Base-by-base conservation (phyloP, 208 protist genomes). In the Leishmania braziliensis region DNA sequence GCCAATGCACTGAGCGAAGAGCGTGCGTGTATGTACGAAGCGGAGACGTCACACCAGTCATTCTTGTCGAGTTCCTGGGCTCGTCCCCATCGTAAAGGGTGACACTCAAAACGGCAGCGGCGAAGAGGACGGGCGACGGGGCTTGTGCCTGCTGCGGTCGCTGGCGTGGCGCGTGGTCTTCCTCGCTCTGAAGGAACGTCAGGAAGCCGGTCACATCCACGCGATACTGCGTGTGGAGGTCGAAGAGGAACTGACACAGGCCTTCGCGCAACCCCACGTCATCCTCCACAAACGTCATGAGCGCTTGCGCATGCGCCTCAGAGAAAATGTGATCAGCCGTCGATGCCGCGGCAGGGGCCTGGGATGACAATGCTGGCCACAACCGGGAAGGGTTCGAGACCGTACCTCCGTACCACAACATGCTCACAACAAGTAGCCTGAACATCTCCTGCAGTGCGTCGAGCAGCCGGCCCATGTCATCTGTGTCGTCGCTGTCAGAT, bases 201-300 rank as follows among this genome's bases (percentile, higher is more conserved):
- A 79, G 76, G 33, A 79, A 58, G 62, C 48, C 18, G 16, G 10
- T 12, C 63, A 69, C 76, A 26, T 79, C 63, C 76, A 79, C 48
- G 46, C 76, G 46, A 65, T 79, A 56, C 50, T 65, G 39, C 46
- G 58, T 72, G 60, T 79, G 76, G 10, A 79, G 76, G 20, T 53
- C 46, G 29, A 71, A 48, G 23, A 79, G 76, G 29, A 20, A 54
- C 39, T 71, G 60, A 20, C 76, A 54, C 62, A 79, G n/a, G n/a
- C 43, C 60, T 29, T 39, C 39, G 63, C 26, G 76, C 60, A 79
- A n/a, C 60, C 9, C 76, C 76, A 36, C 36, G 23, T 18, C 33
- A 2, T 20, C 33, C 43, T 69, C 76, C 48, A 79, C 63, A n/a
- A 43, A 46, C 39, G 46, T 39, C 46, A 71, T 50, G 48, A 79